Conservation (phyloP, 2,329 filamentous ascomycete species). For the Fusarium annulatum region DNA sequence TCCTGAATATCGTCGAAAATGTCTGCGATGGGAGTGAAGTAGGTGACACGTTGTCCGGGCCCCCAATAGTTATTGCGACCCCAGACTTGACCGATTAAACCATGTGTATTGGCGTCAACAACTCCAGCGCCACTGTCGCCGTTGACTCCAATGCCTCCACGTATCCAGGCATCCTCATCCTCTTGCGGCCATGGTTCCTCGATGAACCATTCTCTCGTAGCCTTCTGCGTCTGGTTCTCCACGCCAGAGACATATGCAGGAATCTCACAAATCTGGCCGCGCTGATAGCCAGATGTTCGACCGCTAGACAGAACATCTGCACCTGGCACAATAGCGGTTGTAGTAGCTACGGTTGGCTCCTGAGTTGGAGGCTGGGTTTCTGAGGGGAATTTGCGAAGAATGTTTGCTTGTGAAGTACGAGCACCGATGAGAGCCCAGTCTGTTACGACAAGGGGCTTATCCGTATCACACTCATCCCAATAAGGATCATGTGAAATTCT, state of each 20-base stretch:
- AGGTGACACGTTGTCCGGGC: slow-evolving; percentile 54
- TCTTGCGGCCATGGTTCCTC: slow-evolving; percentile 54
- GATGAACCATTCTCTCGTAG: slow-evolving; percentile 59
- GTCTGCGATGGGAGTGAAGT: slow-evolving; percentile 58
- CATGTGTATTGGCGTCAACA: slow-evolving; percentile 54
- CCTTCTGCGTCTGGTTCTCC: slow-evolving; percentile 55
- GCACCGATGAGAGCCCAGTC: slow-evolving; percentile 58
- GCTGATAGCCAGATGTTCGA: slow-evolving; percentile 57
- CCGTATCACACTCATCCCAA: slow-evolving; percentile 56
- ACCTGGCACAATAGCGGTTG: slow-evolving; percentile 49
- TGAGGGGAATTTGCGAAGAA: slow-evolving; percentile 55
- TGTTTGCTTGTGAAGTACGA: slow-evolving; percentile 51
- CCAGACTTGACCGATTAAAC: slow-evolving; percentile 57
- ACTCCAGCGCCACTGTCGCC: slow-evolving; percentile 59
- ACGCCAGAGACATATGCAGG: slow-evolving; percentile 55
- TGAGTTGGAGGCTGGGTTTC: slow-evolving; percentile 47
- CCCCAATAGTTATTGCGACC: slow-evolving; percentile 58
- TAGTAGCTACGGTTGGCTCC: slow-evolving; percentile 49
- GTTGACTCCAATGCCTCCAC: slow-evolving; percentile 57
- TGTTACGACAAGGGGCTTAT: slow-evolving; percentile 55
- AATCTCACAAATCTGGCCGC: slow-evolving; percentile 56
- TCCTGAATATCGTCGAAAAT: slow-evolving; percentile 60
- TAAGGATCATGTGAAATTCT: slow-evolving; percentile 58
- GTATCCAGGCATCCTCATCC: slow-evolving; percentile 57
- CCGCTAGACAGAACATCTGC: slow-evolving; percentile 54